Evolutionary conservation across 176 grass and related monocot genomes (phyloP), one percentile per base, ranked within the genome.

Genomic region (Oryza longistaminata): DNA sequence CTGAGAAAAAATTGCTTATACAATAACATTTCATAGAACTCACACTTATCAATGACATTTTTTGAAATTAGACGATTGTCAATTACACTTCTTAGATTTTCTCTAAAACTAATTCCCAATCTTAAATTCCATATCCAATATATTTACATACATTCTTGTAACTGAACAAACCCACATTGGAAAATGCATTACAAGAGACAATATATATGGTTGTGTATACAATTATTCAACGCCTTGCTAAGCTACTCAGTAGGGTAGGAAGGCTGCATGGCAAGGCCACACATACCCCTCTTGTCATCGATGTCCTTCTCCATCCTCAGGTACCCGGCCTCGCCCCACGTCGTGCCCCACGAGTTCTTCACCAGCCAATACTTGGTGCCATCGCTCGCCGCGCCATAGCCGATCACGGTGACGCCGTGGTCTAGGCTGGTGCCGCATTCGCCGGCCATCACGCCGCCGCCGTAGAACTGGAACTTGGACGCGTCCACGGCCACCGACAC

Each of bases 21-120:
- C 0, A 9, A 42, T 42, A 8, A 42, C 0, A 42, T 42, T 9
- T 0, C 1, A 42, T 42, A 8, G 2, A 42, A 42, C 40, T 42
- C 40, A 1, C 40, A 0, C 8, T 42, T 9, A 8, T 42, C 40
- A 8, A 42, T 42, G 2, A 8, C 8, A 42, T 42, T 42, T 42
- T 2, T 9, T 42, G 1, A 8, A 9, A 42, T 42, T 2, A 8
- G 40, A 2, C 0, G 8, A 0, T 2, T 42, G 40, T 42, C 0
- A 42, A 42, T 42, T 8, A 0, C 0, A 42, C 9, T 42, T 42
- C 1, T 42, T 9, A 0, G 8, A 2, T 42, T 9, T 9, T 42
- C 40, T 42, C 40, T 42, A 14, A 48, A 48, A 40, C 4, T 14
- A 1, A 49, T 49, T 49, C 13, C 46, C 17, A 55, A 21, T 55